These are phyloP conservation scores for Neonectria coccinea DNA, from an alignment of 2,329 filamentous ascomycete genomes.

Conservation along the genomic window DNA sequence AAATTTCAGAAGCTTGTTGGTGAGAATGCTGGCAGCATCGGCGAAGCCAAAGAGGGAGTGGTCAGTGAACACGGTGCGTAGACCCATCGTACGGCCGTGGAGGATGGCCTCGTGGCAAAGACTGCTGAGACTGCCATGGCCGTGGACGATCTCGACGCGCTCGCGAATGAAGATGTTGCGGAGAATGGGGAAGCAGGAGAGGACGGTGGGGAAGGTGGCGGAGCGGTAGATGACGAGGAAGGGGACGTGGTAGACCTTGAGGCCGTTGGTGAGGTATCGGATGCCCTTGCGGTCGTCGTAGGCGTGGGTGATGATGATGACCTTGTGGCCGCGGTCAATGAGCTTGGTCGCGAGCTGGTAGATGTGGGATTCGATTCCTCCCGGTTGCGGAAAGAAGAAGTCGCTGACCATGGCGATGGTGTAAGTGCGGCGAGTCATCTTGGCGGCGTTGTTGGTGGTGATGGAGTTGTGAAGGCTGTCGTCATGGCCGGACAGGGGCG, in stretches of 20 bases:
- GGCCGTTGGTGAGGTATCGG: conserved; percentile 94
- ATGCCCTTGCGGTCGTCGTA: conserved; percentile 92
- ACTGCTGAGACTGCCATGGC: conserved; percentile 93
- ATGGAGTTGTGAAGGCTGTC: conserved; percentile 22
- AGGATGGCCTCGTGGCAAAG: conserved; percentile 95
- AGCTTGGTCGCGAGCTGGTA: conserved; percentile 97
- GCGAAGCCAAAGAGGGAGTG: conserved; percentile 98
- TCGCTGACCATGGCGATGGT: conserved; percentile 95
- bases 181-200: conserved; percentile 98
- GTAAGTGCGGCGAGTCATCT: conserved; percentile 68
- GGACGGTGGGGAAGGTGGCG: conserved; percentile 94
- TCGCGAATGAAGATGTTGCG: conserved; percentile 96
- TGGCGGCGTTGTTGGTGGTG: conserved; percentile 42
- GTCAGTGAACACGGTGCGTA: conserved; percentile 96
- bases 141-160: conserved; percentile 95
- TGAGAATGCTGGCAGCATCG: conserved; percentile 93
- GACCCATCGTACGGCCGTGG: conserved; percentile 94
- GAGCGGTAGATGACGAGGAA: conserved; percentile 96
- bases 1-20: conserved; percentile 97
- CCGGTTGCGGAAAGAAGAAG: conserved; percentile 98
- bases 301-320: conserved; percentile 96
- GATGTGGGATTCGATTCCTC: conserved; percentile 97
- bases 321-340: conserved; percentile 96
- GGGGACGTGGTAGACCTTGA: conserved; percentile 98
- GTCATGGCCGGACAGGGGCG: conserved; percentile 30